Evolutionary conservation across 2,329 filamentous ascomycete species (phyloP).

Genomic region (Ascochyta fabae): DNA sequence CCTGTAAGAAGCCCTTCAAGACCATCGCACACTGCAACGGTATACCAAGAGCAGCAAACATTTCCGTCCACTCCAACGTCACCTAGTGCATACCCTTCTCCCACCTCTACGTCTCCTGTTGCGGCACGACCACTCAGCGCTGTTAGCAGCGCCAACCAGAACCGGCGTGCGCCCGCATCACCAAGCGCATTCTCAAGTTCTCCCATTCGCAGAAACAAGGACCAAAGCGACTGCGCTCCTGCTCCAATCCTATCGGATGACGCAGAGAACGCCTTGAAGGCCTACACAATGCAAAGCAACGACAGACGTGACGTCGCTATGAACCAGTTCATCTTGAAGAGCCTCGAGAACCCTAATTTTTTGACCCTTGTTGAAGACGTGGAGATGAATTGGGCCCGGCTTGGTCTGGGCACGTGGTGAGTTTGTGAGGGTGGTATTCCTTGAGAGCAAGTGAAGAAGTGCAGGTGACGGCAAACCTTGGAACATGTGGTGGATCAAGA

Average conservation of each 20-base stretch:
- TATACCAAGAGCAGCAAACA: not conserved
- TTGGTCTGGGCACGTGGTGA: slow-evolving; percentile 27
- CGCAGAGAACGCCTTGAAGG: slow-evolving; percentile 23
- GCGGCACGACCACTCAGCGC: slow-evolving; percentile 28
- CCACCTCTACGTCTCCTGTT: not conserved
- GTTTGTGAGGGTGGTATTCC: too few species aligned
- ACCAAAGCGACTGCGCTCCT: not conserved
- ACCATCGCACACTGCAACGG: not conserved
- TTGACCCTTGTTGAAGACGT: slow-evolving; percentile 59
- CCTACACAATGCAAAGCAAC: slow-evolving; percentile 49
- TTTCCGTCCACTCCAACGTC: slow-evolving; percentile 23
- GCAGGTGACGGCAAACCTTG: not conserved
- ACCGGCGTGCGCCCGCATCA: slow-evolving; percentile 2
- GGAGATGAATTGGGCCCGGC: slow-evolving; percentile 54
- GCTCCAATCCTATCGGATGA: not conserved
- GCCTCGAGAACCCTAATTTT: slow-evolving; percentile 58
- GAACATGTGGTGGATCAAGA: slow-evolving; percentile 9
- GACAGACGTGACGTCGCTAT: slow-evolving; percentile 53
- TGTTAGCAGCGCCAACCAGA: slow-evolving; percentile 14
- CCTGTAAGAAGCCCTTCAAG: not conserved
- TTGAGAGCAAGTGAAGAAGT: not conserved
- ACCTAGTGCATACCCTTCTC: slow-evolving; percentile 3
- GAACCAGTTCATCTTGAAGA: slow-evolving; percentile 59
- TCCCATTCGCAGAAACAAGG: slow-evolving; percentile 7
- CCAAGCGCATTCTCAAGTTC: slow-evolving; percentile 10